Base-by-base conservation (phyloP, 176 grass and related monocot genomes). In the Cenchrus fungigraminus region DNA sequence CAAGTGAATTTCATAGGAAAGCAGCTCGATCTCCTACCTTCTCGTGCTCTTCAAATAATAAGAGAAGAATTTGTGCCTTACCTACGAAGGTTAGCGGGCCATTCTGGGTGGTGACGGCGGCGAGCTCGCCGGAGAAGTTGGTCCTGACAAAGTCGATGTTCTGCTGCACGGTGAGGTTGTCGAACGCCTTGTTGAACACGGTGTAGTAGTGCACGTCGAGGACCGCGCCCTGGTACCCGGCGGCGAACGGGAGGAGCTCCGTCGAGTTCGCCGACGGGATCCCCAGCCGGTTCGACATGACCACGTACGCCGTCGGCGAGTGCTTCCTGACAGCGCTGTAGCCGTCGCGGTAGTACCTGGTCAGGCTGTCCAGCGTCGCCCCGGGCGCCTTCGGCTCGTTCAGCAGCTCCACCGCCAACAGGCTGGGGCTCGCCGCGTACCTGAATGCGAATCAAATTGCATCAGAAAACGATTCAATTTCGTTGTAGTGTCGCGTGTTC, bases 131-230 rank as follows among this genome's bases (percentile, higher is more conserved):
- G 6, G 78, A 52, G 37, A 77, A 56, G 60, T 86, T 68, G 1
- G 81, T 46, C 43, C 51, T 77, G 3, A 97, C 13, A n/a, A 77
- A 93, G 37, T 93, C 78, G 47, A 96, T 87, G 81, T 93, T 93
- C 65, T 96, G 86, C 17, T 93, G 46, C 67, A 59, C 88, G 0
- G 73, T 93, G 42, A 93, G 20, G 52, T 40, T 37, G 3, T 19
- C 1, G 22, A 92, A 95, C 55, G 65, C 0, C 17, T 7, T 11
- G 17, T 81, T 83, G 69, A 84, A 92, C 29, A 92, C 9, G 8
- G 82, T 79, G 86, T 89, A 92, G 86, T 91, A 90, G 44, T 95
- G 93, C 72, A 85, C 83, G 9, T 95, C 93, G 78, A 92, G 11
- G 59, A 95, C 93, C 3, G 77, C 65, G 2, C 84, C 11, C 0